Base-by-base conservation (phyloP, 768 basidiomycete species). In the Collybiopsis luxurians region DNA sequence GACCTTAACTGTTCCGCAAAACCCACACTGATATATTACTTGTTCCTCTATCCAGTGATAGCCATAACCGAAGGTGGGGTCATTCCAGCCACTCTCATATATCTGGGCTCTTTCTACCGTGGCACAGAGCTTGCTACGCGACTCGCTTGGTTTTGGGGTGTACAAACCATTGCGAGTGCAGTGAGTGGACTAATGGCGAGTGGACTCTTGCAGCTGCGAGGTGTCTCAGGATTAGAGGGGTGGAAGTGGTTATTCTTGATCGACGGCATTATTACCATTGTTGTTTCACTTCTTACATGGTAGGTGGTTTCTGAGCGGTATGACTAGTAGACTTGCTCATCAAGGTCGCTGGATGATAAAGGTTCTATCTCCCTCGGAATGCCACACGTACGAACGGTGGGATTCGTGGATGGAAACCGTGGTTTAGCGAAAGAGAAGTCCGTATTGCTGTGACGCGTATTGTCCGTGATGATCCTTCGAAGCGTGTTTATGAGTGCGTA, bases 141-240 rank as follows among this genome's bases (percentile, higher is more conserved):
- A 1, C 64, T 78, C 1, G 76, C 73, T 7, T 71, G 71, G 60
- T 79, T 77, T 67, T 79, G 77, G 71, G 75, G 73, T 21, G 64
- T 72, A 17, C 75, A 72, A 61, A 58, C 64, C 11, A 67, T 75
- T 23, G 74, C 74, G 1, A 72, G 72, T 61, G 75, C 75, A 11
- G 68, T 71, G 11, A 75, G 74, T 59, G 75, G 74, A 15, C 64
- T 76, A 4, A 74, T 76, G 73, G 73, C 75, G 0, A 73, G 72
- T 47, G 75, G 73, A 2, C 64, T 76, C 4, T 64, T 76, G 3
- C 71, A 71, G 50, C 49, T 76, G n/a, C 63, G 71, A 5, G 75
- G 74, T 17, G 56, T 67, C 1, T 62, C 57, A 0, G 74, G 74
- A 13, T 59, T 76, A 15, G 69, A 72, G 50, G 75, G 75, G 1